phyloP scores from a whole-genome alignment of 495 filamentous ascomycete genomes.

The Neurospora sp. region DNA sequence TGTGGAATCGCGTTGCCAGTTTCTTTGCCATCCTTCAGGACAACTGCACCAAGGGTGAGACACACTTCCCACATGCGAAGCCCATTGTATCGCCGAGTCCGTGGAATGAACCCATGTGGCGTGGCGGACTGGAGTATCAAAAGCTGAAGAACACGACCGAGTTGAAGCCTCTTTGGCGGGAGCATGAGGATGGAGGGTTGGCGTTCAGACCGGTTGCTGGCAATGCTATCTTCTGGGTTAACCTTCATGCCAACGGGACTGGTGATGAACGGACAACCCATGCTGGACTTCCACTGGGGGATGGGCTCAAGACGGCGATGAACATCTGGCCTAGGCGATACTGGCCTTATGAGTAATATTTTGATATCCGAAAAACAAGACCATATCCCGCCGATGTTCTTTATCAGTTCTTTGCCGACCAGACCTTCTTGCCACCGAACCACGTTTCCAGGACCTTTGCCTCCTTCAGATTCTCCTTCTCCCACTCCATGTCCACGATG shows the following conservation, averaged over 20 bases:
- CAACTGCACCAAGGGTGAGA: conserved; percentile 35
- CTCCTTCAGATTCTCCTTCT: conserved; percentile 39
- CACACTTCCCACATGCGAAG: conserved; percentile 35
- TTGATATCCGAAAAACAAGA: not conserved
- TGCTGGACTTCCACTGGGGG: conserved; percentile 38
- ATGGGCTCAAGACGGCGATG: conserved; percentile 43
- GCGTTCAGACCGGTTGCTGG: conserved; percentile 41
- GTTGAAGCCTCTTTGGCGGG: conserved; percentile 26
- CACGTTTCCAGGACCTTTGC: conserved; percentile 46
- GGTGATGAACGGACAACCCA: conserved; percentile 39
- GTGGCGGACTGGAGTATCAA: conserved; percentile 3
- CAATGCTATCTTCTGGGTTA: conserved; percentile 47
- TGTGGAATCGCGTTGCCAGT: conserved; percentile 34
- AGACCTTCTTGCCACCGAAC: conserved; percentile 43
- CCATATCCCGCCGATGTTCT: not conserved
- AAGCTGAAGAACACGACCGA: not conserved
- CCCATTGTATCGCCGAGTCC: conserved; percentile 13
- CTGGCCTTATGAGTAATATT: conserved; percentile 10
- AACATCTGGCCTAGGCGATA: conserved; percentile 46
- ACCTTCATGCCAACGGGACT: conserved; percentile 37
- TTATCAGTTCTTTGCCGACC: conserved; percentile 6
- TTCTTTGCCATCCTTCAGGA: conserved; percentile 40
- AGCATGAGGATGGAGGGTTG: conserved; percentile 39
- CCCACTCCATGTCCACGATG: conserved; percentile 49
- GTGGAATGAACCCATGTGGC: conserved; percentile 12